A percentile compares a stretch with the other conserved stretches of the same genome.
These are phyloP conservation scores for Hypoxylon lienhwacheense DNA, from an alignment of 495 filamentous ascomycete genomes.

Conservation along the genomic window DNA sequence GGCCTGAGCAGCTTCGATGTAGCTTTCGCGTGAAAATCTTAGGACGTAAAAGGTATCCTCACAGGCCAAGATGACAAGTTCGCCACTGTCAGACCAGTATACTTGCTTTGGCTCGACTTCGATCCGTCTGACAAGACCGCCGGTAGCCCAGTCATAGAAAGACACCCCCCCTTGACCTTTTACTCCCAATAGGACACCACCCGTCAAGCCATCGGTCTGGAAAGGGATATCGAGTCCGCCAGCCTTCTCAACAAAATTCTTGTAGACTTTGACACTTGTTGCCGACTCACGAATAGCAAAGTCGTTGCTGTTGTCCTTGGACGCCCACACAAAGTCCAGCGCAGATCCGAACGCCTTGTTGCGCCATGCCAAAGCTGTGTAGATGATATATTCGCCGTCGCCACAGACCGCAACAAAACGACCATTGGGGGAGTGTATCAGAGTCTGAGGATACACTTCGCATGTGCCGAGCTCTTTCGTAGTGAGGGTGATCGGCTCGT, in stretches of 20 bases:
- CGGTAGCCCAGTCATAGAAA: constrained; percentile 94
- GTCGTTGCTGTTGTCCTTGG: constrained; percentile 97
- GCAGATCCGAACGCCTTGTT: constrained; percentile 97
- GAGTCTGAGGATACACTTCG: constrained; percentile 93
- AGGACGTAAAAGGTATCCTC: constrained; percentile 96
- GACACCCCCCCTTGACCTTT: constrained; percentile 93
- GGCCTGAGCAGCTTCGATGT: constrained; percentile 74
- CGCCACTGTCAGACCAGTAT: constrained; percentile 96
- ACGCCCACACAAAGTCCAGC: constrained; percentile 95
- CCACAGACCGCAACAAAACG: constrained; percentile 96
- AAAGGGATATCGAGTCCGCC: constrained; percentile 93
- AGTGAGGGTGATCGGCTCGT: constrained; percentile 77
- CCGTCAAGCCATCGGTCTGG: constrained; percentile 87
- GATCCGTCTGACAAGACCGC: constrained; percentile 86
- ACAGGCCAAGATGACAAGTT: constrained; percentile 88
- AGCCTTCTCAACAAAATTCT: constrained; percentile 93
- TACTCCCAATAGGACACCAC: constrained; percentile 90
- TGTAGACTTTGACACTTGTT: constrained; percentile 93
- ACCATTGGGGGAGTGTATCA: constrained; percentile 95
- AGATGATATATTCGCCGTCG: constrained; percentile 95
- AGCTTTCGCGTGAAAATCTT: constrained; percentile 85
- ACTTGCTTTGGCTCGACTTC: constrained; percentile 93
- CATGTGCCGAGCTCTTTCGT: constrained; percentile 94
- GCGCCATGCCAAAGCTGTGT: constrained; percentile 94
- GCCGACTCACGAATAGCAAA: constrained; percentile 94